Percentiles rank a stretch among this genome's conserved stretches.
These are phyloP conservation scores for Stachybotrys chartarum DNA, from an alignment of 2,329 filamentous ascomycete genomes.

Conservation along the genomic window DNA sequence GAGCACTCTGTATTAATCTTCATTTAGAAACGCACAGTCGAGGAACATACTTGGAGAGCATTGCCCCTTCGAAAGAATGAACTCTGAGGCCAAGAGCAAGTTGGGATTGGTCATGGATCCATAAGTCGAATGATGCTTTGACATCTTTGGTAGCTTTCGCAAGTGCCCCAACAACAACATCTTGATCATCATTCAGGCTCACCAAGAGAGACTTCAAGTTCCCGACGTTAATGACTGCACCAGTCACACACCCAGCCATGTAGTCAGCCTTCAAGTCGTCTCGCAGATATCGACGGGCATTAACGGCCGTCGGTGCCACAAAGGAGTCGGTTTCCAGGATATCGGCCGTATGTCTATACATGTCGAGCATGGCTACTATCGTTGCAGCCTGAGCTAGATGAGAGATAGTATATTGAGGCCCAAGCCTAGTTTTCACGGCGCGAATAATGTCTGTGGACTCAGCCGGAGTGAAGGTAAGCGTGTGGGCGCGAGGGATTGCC, in stretches of 20 bases:
- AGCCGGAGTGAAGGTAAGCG: not conserved
- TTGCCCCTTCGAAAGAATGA: not conserved
- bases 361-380: slow-evolving; percentile 3
- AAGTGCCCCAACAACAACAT: not conserved
- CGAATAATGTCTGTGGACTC: slow-evolving; percentile 2
- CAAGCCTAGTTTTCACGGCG: slow-evolving; percentile 3
- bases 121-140: slow-evolving; percentile 3
- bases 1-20: not conserved
- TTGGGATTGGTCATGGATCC: slow-evolving; percentile 3
- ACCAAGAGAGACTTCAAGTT: slow-evolving; percentile 1
- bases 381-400: slow-evolving; percentile 4
- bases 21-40: not conserved
- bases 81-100: not conserved
- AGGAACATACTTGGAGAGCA: not conserved
- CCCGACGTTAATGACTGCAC: slow-evolving; percentile 1
- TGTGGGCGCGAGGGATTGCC: slow-evolving; percentile 2
- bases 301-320: not conserved
- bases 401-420: slow-evolving; percentile 4
- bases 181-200: slow-evolving; percentile 1
- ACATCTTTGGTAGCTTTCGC: slow-evolving; percentile 1
- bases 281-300: slow-evolving; percentile 1
- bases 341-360: not conserved
- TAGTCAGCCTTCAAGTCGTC: not conserved
- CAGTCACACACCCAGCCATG: slow-evolving; percentile 1
- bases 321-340: not conserved